Percentiles rank a stretch among this genome's conserved stretches.
These are phyloP conservation scores for Jasminum sambac DNA, from an alignment of 257 asterid genomes.

Conservation along the genomic window DNA sequence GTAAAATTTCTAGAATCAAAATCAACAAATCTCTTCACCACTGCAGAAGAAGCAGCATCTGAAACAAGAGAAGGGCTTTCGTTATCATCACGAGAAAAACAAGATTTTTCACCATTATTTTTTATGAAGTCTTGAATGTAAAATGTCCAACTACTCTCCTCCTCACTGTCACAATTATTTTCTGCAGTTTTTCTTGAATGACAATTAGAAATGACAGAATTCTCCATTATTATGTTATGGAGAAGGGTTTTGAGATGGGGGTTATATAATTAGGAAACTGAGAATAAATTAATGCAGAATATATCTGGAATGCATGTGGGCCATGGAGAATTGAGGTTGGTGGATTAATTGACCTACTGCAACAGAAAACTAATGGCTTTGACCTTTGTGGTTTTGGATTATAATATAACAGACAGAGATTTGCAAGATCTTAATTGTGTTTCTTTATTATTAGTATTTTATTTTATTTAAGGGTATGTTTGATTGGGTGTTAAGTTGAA, in stretches of 20 bases:
- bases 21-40: conserved; percentile 31
- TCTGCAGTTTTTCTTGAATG: conserved; percentile 24
- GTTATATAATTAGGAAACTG: conserved; percentile 33
- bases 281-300: conserved; percentile 22
- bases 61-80: conserved; percentile 56
- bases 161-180: conserved; percentile 28
- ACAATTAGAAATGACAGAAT: not conserved
- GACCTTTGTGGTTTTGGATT: conserved; percentile 36
- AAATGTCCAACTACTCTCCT: conserved; percentile 85
- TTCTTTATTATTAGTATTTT: not conserved
- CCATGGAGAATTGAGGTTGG: conserved; percentile 42
- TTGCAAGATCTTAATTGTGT: conserved; percentile 48
- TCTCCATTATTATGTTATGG: conserved; percentile 19
- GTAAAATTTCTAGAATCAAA: conserved; percentile 22
- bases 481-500: too few relatives aligned
- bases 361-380: conserved; percentile 32
- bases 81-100: conserved; percentile 29
- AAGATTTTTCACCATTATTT: conserved; percentile 20
- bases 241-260: conserved; percentile 7
- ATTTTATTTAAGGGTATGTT: too few relatives aligned
- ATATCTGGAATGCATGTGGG: conserved; percentile 41
- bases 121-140: conserved; percentile 58
- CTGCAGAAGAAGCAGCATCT: conserved; percentile 64
- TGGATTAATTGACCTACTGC: conserved; percentile 43
- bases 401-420: conserved; percentile 33